Conservation (phyloP, 78 protist genomes). For the Dictyostelium brefeldianum region DNA sequence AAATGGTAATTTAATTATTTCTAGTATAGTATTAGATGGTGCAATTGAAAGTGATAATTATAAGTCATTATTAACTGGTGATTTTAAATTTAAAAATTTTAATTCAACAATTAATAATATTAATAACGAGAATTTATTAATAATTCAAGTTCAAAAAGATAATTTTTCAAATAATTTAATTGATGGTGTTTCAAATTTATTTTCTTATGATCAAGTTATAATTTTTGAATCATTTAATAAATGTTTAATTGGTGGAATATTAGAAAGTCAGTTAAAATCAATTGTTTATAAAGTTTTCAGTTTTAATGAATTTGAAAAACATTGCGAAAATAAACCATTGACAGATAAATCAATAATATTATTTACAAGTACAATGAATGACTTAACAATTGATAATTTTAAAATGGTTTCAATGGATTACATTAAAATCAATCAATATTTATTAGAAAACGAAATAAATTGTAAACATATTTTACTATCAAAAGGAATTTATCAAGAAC, state of each 20-base stretch:
- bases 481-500: neutral
- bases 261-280: neutral
- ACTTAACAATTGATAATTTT: neutral
- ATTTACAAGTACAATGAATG: neutral
- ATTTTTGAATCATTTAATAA: too few species aligned
- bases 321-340: neutral
- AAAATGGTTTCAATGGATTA: neutral
- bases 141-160: too few species aligned
- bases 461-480: too few species aligned
- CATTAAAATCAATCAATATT: neutral
- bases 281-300: too few species aligned
- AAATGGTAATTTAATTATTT: slow-evolving; percentile 33
- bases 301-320: neutral
- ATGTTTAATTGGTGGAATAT: neutral
- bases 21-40: too few species aligned
- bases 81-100: slow-evolving; percentile 1
- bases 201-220: neutral
- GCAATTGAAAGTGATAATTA: too few species aligned
- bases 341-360: neutral
- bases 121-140: too few species aligned
- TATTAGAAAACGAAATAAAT: neutral
- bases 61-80: neutral
- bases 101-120: neutral
- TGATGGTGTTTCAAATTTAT: too few species aligned
- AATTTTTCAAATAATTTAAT: too few species aligned